A percentile compares a stretch with the other conserved stretches of the same genome.
Conservation (phyloP, 176 grass and related monocot species). For the Tillandsia leiboldiana region DNA sequence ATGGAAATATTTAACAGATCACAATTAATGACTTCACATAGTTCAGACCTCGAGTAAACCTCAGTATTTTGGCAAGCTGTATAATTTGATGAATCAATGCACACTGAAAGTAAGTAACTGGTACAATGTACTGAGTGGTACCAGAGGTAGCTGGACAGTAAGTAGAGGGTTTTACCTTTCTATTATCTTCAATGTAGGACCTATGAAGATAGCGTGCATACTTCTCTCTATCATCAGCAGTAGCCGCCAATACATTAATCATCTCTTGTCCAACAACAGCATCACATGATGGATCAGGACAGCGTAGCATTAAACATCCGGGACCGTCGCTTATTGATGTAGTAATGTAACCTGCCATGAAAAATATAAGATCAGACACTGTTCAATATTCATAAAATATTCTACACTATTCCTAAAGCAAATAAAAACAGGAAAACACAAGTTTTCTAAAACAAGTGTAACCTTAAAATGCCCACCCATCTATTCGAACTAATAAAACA, state of each 20-base stretch:
- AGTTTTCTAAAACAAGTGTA: not conserved
- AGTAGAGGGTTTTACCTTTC: conserved; percentile 43
- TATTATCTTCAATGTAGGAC: conserved; percentile 99
- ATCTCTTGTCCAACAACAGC: conserved; percentile 86
- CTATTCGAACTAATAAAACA: not conserved
- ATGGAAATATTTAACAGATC: not conserved
- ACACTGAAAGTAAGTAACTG: too few relatives aligned
- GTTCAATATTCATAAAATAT: too few relatives aligned
- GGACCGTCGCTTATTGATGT: conserved; percentile 99
- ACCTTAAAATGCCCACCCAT: not conserved
- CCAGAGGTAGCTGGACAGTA: not conserved
- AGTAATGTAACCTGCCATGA: conserved; percentile 70
- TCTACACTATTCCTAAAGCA: not conserved
- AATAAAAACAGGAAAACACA: not conserved
- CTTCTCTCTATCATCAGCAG: conserved; percentile 68
- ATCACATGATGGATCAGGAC: conserved; percentile 85
- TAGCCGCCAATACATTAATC: conserved; percentile 54
- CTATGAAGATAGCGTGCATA: conserved; percentile 79
- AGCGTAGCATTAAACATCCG: conserved; percentile 93
- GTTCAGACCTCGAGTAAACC: too few relatives aligned
- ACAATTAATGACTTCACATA: too few relatives aligned
- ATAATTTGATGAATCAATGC: too few relatives aligned
- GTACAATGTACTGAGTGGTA: too few relatives aligned
- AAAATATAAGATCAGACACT: not conserved
- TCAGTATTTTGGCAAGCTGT: too few relatives aligned